A percentile compares a stretch with the other conserved stretches of the same genome.
Evolutionary conservation across 2,329 filamentous ascomycete genomes (phyloP).

Genomic region (Colletotrichum acutatum): DNA sequence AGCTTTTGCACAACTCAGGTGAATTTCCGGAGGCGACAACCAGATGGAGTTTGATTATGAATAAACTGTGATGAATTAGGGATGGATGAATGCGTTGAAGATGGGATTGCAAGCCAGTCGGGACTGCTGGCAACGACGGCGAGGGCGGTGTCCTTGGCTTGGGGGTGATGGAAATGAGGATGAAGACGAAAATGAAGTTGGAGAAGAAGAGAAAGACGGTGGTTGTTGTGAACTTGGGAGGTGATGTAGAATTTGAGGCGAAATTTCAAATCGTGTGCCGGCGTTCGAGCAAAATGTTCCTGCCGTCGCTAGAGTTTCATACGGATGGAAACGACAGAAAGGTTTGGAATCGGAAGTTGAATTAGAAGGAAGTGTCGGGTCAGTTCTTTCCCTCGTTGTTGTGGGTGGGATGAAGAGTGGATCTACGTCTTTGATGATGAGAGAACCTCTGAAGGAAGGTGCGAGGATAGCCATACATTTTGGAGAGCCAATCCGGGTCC

Average conservation of each 20-base stretch:
- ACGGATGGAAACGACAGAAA: not conserved
- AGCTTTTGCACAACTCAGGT: not conserved
- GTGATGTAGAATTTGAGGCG: not conserved
- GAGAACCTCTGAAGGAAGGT: not conserved
- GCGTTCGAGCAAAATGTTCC: not conserved
- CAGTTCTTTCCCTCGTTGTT: not conserved
- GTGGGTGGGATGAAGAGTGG: not conserved
- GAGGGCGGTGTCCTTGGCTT: not conserved
- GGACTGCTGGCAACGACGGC: not conserved
- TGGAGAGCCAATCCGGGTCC: not conserved
- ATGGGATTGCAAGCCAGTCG: not conserved
- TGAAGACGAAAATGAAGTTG: not conserved
- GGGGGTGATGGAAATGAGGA: not conserved
- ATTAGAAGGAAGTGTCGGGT: not conserved
- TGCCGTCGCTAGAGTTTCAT: not conserved
- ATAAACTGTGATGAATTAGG: too few species aligned
- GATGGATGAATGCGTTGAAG: not conserved
- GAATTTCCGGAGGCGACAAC: not conserved
- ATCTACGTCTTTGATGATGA: not conserved
- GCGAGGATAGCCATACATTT: not conserved
- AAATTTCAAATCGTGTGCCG: not conserved
- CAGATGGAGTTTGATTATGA: not conserved
- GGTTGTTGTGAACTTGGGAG: not conserved
- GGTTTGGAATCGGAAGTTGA: not conserved
- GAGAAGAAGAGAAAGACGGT: not conserved